Conservation (phyloP, 2,329 filamentous ascomycete species). For the Colletotrichum neosansevieriae region DNA sequence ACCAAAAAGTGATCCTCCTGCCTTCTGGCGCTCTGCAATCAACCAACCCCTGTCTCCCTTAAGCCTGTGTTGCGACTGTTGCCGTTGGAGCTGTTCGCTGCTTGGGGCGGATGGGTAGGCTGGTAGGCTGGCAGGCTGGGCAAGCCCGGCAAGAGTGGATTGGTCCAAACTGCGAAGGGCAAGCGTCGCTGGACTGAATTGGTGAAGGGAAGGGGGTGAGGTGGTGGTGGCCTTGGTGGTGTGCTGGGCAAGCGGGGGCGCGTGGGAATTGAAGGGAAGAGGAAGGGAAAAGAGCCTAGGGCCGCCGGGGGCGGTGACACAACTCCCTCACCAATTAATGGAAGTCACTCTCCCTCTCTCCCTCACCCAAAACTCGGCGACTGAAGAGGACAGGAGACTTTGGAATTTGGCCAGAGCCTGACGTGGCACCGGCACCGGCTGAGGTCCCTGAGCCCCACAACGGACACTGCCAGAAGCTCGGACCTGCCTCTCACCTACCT, state of each 20-base stretch:
- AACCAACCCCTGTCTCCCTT: no score
- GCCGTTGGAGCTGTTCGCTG: constrained; percentile 14
- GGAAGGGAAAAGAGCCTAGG: background rate
- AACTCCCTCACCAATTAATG: constrained; percentile 5
- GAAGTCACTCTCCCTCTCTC: background rate
- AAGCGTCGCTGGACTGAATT: background rate
- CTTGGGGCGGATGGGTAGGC: constrained; percentile 11
- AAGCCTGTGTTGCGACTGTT: no score
- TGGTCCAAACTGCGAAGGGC: background rate
- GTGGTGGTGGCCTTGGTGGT: constrained; percentile 12
- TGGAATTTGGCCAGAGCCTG: constrained; percentile 28
- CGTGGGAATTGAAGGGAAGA: background rate
- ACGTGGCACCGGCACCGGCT: constrained; percentile 41
- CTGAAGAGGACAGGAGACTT: background rate
- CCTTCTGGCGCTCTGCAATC: constrained; percentile 1
- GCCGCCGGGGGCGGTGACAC: constrained; percentile 16
- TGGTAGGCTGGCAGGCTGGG: no score
- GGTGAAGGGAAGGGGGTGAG: constrained; percentile 3
- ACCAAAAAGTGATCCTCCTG: constrained; percentile 13
- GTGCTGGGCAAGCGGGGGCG: background rate
- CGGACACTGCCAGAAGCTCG: constrained; percentile 35
- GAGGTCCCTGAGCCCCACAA: constrained; percentile 38
- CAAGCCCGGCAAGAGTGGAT: constrained; percentile 21
- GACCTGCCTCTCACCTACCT: background rate
- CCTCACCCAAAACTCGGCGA: background rate